These are phyloP conservation scores for Glycine tomentella DNA, from an alignment of 306 rosid genomes.

Conservation along the genomic window DNA sequence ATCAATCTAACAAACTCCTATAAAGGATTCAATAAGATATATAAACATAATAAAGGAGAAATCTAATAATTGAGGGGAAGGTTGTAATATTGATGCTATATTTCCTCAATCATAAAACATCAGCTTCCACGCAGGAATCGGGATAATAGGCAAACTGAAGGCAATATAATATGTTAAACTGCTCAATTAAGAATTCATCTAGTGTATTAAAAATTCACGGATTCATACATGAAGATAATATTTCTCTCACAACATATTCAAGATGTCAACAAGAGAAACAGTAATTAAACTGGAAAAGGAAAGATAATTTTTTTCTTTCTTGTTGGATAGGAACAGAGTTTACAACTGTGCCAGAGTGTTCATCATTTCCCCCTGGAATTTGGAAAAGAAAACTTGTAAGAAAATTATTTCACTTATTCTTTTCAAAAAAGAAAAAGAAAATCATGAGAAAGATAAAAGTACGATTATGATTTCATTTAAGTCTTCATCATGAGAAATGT, in stretches of 20 bases:
- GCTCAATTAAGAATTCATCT: background rate
- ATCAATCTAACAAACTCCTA: background rate
- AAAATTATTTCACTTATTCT: background rate
- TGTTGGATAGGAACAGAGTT: conserved; percentile 35
- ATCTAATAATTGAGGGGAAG: background rate
- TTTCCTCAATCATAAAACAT: conserved; percentile 13
- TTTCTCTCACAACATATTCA: conserved; percentile 23
- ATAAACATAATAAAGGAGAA: background rate
- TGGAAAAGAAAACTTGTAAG: background rate
- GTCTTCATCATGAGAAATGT: conserved; percentile 64
- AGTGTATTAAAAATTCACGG: conserved; percentile 17
- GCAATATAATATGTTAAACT: conserved; percentile 7
- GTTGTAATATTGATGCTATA: background rate
- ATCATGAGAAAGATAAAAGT: background rate
- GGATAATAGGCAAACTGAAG: conserved; percentile 6
- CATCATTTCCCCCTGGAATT: conserved; percentile 75
- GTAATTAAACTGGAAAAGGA: conserved; percentile 30
- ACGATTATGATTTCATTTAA: conserved; percentile 37
- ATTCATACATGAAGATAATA: conserved; percentile 23
- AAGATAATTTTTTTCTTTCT: conserved; percentile 29
- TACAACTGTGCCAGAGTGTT: background rate
- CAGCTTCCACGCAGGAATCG: background rate
- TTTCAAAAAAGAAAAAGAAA: background rate
- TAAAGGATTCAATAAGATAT: conserved; percentile 10
- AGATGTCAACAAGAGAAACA: background rate